Evolutionary conservation across 2,329 filamentous ascomycete species (phyloP).

Genomic region (Chrysosporium queenslandicum): DNA sequence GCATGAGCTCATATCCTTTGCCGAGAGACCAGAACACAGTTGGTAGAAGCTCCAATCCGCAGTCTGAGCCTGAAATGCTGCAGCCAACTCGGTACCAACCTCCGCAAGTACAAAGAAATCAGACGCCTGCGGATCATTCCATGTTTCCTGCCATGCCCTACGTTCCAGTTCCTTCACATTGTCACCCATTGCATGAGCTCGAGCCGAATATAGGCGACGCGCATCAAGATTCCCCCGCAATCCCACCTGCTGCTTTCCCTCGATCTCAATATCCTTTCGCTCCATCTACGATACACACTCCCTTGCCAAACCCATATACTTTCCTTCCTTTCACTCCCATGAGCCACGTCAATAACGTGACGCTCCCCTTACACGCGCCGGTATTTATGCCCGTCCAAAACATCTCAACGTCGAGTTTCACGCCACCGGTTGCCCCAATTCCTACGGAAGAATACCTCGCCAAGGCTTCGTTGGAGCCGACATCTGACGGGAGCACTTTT

Average conservation of each 20-base stretch:
- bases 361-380: not conserved
- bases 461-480: constrained; percentile 41
- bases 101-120: not conserved
- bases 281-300: not conserved
- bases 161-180: not conserved
- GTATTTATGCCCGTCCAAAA: not conserved
- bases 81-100: not conserved
- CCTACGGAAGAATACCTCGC: constrained; percentile 53
- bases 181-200: not conserved
- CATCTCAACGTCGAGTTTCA: not conserved
- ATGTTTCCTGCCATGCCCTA: not conserved
- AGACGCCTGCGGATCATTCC: not conserved
- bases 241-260: not conserved
- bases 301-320: not conserved
- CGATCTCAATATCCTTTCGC: not conserved
- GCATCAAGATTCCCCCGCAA: not conserved
- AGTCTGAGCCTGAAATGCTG: not conserved
- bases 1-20: not conserved
- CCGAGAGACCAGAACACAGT: not conserved
- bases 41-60: not conserved
- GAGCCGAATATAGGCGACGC: not conserved
- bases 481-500: constrained; percentile 40
- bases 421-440: constrained; percentile 43
- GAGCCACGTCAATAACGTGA: not conserved
- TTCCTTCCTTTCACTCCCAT: constrained; percentile 5